Percentiles rank a stretch among this genome's conserved stretches.
Evolutionary conservation across 139 green algal genomes (phyloP).

Genomic region (Marvania coccoides): DNA sequence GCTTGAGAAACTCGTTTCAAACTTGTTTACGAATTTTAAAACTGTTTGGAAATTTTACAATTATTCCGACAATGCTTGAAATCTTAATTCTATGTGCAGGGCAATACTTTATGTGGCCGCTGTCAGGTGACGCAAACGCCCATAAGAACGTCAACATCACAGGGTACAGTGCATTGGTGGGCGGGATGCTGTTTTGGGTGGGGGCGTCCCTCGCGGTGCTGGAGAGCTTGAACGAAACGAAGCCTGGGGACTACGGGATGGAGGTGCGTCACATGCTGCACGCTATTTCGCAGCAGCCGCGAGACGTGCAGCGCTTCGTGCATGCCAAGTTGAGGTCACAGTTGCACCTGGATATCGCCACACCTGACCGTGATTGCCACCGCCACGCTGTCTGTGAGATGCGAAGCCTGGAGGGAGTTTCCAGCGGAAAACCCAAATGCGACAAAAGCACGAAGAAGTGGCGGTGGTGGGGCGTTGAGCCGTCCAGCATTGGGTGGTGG

Average conservation of each 20-base stretch:
- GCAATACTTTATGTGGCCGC: neutral
- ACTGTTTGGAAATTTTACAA: no score
- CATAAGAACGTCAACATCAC: neutral
- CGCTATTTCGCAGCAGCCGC: neutral
- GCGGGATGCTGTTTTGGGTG: constrained; percentile 5
- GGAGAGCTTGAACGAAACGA: neutral
- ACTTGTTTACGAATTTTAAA: no score
- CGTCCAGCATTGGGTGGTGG: neutral
- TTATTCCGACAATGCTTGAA: no score
- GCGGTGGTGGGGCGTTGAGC: neutral
- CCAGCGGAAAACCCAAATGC: no score
- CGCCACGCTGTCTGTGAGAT: no score
- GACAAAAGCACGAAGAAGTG: no score
- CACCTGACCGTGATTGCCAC: no score
- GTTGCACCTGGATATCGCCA: no score
- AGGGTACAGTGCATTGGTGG: constrained; percentile 1
- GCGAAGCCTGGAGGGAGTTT: no score
- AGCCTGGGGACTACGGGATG: neutral
- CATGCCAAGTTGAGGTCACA: no score
- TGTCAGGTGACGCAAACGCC: neutral
- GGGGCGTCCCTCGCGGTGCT: neutral
- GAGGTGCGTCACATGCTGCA: neutral
- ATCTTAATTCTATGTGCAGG: no score
- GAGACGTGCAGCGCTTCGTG: neutral
- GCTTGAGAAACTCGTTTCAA: no score